Percentiles rank a stretch among this genome's conserved stretches.
Conservation (phyloP, 495 filamentous ascomycete genomes). For the Amphirosellinia nigrospora region DNA sequence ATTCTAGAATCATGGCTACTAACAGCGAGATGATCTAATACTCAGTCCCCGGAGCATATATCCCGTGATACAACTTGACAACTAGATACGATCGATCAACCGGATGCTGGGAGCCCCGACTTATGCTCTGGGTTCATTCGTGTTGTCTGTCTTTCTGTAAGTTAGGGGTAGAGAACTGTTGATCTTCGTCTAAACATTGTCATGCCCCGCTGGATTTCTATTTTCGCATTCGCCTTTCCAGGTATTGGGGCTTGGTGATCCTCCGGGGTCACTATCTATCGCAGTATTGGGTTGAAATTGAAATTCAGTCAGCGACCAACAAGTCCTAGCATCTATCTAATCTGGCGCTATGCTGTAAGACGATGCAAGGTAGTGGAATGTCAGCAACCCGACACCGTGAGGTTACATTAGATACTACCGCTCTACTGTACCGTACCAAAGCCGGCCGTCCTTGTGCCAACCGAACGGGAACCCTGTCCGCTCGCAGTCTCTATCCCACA, state of each 20-base stretch:
- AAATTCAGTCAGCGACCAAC: conserved; percentile 1
- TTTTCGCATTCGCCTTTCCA: not conserved
- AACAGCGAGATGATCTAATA: conserved; percentile 10
- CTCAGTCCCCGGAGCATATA: not conserved
- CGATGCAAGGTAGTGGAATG: conserved; percentile 2
- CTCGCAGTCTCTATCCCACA: conserved; percentile 15
- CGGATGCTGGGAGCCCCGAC: not conserved
- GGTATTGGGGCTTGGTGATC: not conserved
- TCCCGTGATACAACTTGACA: not conserved
- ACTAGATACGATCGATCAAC: not conserved
- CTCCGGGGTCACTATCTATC: not conserved
- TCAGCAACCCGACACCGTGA: conserved; percentile 15
- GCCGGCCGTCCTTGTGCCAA: not conserved
- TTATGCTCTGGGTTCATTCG: not conserved
- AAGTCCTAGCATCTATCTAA: conserved; percentile 3
- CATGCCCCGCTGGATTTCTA: conserved; percentile 6
- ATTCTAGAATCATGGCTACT: not conserved
- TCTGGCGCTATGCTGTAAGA: conserved; percentile 14
- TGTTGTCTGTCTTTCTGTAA: not conserved
- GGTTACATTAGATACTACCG: conserved; percentile 13
- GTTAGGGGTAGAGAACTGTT: not conserved
- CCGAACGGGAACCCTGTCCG: conserved; percentile 2
- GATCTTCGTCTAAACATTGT: not conserved
- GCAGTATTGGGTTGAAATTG: not conserved
- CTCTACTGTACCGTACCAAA: not conserved